These are phyloP conservation scores for Dactylella cylindrospora DNA, from an alignment of 2,329 filamentous ascomycete genomes.

Conservation along the genomic window DNA sequence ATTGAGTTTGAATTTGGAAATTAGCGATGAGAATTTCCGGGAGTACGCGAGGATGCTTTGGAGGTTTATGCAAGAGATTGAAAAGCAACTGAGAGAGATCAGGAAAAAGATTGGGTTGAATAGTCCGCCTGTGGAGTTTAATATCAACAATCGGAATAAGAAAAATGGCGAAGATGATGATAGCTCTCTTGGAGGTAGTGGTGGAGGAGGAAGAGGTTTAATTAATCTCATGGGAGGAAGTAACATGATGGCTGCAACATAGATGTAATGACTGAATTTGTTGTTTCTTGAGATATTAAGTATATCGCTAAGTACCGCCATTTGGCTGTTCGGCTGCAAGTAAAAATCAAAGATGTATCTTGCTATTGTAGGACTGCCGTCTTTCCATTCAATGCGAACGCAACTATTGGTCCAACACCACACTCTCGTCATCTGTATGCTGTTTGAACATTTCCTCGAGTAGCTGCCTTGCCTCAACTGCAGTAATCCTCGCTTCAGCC, in stretches of 20 bases:
- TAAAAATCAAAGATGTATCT: too few species aligned
- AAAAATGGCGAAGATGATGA: background rate
- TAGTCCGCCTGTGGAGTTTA: background rate
- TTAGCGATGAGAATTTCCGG: slow-evolving; percentile 8
- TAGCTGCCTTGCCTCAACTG: slow-evolving; percentile 4
- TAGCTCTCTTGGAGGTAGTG: background rate
- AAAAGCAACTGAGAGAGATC: slow-evolving; percentile 1
- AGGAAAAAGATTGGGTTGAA: slow-evolving; percentile 5
- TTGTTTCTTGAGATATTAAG: background rate
- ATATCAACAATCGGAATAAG: background rate
- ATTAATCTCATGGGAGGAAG: background rate
- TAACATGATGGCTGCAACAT: background rate
- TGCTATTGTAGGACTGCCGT: too few species aligned
- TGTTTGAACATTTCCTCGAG: slow-evolving; percentile 23
- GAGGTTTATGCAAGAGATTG: slow-evolving; percentile 1
- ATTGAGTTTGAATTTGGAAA: too few species aligned
- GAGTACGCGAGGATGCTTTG: slow-evolving; percentile 1
- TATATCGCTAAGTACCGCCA: background rate
- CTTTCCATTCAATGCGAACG: too few species aligned
- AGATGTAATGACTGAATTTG: background rate
- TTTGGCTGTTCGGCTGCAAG: background rate
- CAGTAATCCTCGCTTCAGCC: slow-evolving; percentile 11
- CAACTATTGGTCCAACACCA: too few species aligned
- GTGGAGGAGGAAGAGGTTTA: background rate
- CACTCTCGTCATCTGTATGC: slow-evolving; percentile 7